Evolutionary conservation across 129 eudicot species (phyloP), one percentile per base, ranked within the genome.

Genomic region (Lonicera japonica): DNA sequence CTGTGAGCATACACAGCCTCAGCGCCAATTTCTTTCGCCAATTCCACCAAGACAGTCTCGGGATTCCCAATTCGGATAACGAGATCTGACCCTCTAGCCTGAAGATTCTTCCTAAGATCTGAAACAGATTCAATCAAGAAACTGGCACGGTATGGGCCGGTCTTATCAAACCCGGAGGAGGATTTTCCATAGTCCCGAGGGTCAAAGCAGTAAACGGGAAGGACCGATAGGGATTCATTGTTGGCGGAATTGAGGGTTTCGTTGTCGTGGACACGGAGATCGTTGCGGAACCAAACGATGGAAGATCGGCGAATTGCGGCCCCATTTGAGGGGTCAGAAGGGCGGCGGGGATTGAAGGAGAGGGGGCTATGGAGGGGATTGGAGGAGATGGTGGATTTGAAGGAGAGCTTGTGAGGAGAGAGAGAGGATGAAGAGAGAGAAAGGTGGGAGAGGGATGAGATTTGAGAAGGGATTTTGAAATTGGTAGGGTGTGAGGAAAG

Each of bases 161-260:
- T 90, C 40, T 86, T 90, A 63, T 86, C 97, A 38, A 90, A 90
- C 56, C 95, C 97, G 3, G 87, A 79, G 5, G 83, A 73, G 21
- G 97, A 90, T 39, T 86, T 90, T 0, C 94, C 95, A 60, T 86
- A 90, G 55, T 87, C 97, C 20, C 94, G 54, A 0, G 97, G 97
- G 80, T 90, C 97, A 54, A 90, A 90, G 67, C 91, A 81, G 69
- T 86, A 90, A 10, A 90, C 87, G 0, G 97, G 95, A 20, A 90
- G 71, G 0, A 87, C 90, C 3, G 95, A 90, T 50, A 75, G 47
- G 1, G 95, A 81, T 19, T 90, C 97, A 43, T 77, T 82, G 75
- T 82, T 81, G 18, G 97, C 97, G 13, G 95, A 29, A 25, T 80
- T 61, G 16, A 90, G 79, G 21, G 77, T 69, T 46, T 90, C 97